These are phyloP conservation scores for Leccinum obscurum DNA, from an alignment of 768 basidiomycete species.

Conservation along the genomic window DNA sequence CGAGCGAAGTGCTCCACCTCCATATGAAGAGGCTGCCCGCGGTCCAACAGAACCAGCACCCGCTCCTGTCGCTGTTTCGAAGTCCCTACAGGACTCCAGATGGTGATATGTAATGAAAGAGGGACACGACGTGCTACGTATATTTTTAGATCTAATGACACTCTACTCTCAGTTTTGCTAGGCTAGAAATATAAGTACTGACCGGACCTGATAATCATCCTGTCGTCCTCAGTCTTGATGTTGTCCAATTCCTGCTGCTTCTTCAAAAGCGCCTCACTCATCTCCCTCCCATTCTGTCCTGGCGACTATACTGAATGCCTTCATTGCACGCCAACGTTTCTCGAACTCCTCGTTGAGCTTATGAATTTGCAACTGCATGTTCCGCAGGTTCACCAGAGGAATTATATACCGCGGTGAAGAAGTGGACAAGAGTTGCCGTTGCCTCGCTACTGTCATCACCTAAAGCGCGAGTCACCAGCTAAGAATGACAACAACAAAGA, in stretches of 20 bases:
- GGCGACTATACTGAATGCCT: conserved; percentile 10
- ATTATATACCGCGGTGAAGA: conserved; percentile 35
- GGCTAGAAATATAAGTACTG: conserved; percentile 4
- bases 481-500: conserved; percentile 13
- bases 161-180: conserved; percentile 45
- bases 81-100: conserved; percentile 33
- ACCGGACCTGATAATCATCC: not conserved
- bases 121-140: conserved; percentile 5
- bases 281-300: too few species aligned
- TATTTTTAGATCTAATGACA: conserved; percentile 24
- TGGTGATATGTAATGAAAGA: conserved; percentile 15
- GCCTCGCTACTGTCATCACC: conserved; percentile 45
- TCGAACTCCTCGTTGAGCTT: conserved; percentile 43
- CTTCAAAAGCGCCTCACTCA: too few species aligned
- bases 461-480: conserved; percentile 21
- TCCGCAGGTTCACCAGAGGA: conserved; percentile 39
- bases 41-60: conserved; percentile 43
- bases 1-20: conserved; percentile 64
- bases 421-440: conserved; percentile 26
- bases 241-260: too few species aligned
- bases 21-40: conserved; percentile 48
- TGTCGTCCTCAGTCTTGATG: not conserved
- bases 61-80: conserved; percentile 46
- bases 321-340: conserved; percentile 28
- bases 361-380: conserved; percentile 45